These are phyloP conservation scores for Plasmodium inui DNA, from an alignment of 169 alveolate species.

Conservation along the genomic window DNA sequence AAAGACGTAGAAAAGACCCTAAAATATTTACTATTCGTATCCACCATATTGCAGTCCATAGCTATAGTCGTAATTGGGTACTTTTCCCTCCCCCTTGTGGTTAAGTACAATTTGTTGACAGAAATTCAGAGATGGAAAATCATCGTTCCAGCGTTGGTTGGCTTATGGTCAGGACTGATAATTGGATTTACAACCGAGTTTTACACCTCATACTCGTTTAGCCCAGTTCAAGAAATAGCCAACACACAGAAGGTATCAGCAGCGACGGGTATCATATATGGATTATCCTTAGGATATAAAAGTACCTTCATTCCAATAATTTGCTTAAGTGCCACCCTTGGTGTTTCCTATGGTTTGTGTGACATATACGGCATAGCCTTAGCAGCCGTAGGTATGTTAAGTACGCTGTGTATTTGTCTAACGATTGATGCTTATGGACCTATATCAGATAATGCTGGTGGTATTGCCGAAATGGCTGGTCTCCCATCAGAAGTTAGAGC, in stretches of 20 bases:
- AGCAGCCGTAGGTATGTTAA: conserved; percentile 93
- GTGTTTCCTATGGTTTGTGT: conserved; percentile 85
- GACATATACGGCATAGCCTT: conserved; percentile 91
- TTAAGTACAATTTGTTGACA: conserved; percentile 19
- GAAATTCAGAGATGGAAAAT: conserved; percentile 80
- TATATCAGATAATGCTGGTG: conserved; percentile 95
- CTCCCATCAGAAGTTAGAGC: conserved; percentile 89
- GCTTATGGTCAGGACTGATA: conserved; percentile 88
- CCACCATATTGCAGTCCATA: conserved; percentile 90
- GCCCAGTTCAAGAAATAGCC: conserved; percentile 91
- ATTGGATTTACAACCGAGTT: conserved; percentile 90
- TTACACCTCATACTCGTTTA: conserved; percentile 89
- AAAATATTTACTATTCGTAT: conserved; percentile 88
- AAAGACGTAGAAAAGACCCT: conserved; percentile 87
- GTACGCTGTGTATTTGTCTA: conserved; percentile 89
- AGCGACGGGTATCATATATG: conserved; percentile 90
- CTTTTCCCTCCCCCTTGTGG: conserved; percentile 77
- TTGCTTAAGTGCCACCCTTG: conserved; percentile 85
- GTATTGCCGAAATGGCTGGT: conserved; percentile 94
- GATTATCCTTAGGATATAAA: conserved; percentile 91
- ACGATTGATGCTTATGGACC: conserved; percentile 94
- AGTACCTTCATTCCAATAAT: conserved; percentile 90
- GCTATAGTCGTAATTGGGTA: conserved; percentile 79
- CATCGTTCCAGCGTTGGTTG: conserved; percentile 82
- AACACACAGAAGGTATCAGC: conserved; percentile 88